Evolutionary conservation across 805 yeast genomes (phyloP).

Genomic region (Yamadazyma paraphyllophila): DNA sequence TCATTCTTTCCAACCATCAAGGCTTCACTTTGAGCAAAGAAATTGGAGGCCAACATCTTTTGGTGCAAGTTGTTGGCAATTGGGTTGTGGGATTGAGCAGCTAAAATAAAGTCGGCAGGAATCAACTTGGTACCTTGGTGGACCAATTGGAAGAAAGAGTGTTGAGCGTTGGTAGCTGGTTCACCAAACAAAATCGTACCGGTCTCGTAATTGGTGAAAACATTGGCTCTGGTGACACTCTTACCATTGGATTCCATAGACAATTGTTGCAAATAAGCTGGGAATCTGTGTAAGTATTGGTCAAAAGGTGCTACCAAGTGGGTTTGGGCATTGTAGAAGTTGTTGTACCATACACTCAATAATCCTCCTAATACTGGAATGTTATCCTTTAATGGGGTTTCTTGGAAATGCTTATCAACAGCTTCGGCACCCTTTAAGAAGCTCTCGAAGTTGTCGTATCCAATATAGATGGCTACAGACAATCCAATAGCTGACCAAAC

Average conservation of each 20-base stretch:
- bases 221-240: conserved; percentile 90
- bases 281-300: conserved; percentile 98
- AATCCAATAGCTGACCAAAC: conserved; percentile 99
- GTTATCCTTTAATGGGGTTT: conserved; percentile 84
- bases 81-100: conserved; percentile 98
- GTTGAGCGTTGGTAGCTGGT: conserved; percentile 99
- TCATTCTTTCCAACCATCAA: conserved; percentile 93
- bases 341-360: conserved; percentile 96
- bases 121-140: conserved; percentile 98
- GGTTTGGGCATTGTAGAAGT: conserved; percentile 97
- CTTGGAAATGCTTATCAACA: conserved; percentile 84
- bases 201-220: conserved; percentile 90
- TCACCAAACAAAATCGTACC: conserved; percentile 97
- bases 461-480: conserved; percentile 91
- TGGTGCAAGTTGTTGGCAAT: conserved; percentile 92
- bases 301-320: conserved; percentile 98
- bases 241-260: conserved; percentile 99
- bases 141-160: conserved; percentile 98
- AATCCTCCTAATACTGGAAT: conserved; percentile 93
- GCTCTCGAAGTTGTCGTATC: conserved; percentile 87
- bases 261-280: conserved; percentile 97
- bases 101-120: conserved; percentile 94
- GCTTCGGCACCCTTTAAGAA: conserved; percentile 98
- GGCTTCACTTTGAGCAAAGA: conserved; percentile 98
- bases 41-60: conserved; percentile 97